These are phyloP conservation scores for Epichloe amarillans DNA, from an alignment of 2,329 filamentous ascomycete species.

Conservation along the genomic window DNA sequence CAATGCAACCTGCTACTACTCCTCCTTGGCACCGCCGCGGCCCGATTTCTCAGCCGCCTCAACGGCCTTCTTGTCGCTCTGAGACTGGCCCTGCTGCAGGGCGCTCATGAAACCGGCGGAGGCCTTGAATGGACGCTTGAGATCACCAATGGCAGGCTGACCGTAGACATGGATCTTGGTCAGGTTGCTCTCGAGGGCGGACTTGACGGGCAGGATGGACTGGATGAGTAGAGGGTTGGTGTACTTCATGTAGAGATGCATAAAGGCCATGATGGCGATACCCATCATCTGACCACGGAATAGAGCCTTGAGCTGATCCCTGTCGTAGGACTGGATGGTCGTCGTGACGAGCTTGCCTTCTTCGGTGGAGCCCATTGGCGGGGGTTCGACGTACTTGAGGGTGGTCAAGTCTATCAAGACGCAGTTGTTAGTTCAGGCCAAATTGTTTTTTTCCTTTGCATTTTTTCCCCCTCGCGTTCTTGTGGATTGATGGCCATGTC, in stretches of 20 bases:
- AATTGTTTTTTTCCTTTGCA: background rate
- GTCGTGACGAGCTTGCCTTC: conserved; percentile 95
- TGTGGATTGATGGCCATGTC: background rate
- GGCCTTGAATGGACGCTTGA: conserved; percentile 93
- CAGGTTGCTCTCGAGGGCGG: conserved; percentile 86
- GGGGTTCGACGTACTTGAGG: conserved; percentile 95
- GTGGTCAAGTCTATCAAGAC: conserved; percentile 68
- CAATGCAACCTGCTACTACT: conserved; percentile 30
- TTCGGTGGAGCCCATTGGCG: conserved; percentile 83
- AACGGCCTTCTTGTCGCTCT: conserved; percentile 86
- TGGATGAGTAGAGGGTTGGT: conserved; percentile 98
- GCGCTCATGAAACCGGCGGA: conserved; percentile 69
- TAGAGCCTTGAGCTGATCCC: conserved; percentile 66
- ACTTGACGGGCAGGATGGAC: conserved; percentile 95
- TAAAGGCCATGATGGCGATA: conserved; percentile 93
- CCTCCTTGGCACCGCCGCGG: conserved; percentile 58
- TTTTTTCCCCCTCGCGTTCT: background rate
- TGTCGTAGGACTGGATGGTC: conserved; percentile 91
- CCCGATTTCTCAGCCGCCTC: conserved; percentile 67
- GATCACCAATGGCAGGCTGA: conserved; percentile 72
- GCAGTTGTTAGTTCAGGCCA: background rate
- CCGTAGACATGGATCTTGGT: conserved; percentile 92
- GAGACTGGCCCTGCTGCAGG: conserved; percentile 58
- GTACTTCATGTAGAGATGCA: conserved; percentile 99
- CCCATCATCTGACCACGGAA: conserved; percentile 93